Conservation (phyloP, 2,329 filamentous ascomycete genomes). For the Xylaria hypoxylon region DNA sequence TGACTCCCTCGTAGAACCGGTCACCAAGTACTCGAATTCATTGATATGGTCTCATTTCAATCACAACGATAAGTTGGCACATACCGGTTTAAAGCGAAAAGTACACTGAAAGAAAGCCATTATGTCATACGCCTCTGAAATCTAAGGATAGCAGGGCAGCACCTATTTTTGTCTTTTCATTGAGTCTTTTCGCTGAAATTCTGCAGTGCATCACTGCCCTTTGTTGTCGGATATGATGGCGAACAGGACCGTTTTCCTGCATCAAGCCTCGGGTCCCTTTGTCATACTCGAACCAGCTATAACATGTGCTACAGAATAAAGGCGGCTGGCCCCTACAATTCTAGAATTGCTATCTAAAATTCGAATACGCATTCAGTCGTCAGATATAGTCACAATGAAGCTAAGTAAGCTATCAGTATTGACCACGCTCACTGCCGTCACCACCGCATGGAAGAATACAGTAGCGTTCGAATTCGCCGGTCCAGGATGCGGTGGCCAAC, state of each 20-base stretch:
- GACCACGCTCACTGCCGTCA: background rate
- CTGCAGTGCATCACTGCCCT: background rate
- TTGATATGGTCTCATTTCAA: background rate
- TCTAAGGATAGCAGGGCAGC: background rate
- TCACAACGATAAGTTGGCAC: background rate
- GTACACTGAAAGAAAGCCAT: background rate
- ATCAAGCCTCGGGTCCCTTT: background rate
- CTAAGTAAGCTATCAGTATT: constrained; percentile 9
- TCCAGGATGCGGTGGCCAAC: background rate
- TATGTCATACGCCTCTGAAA: background rate
- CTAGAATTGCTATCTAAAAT: background rate
- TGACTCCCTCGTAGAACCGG: background rate
- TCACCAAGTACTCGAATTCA: background rate
- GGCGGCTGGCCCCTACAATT: background rate
- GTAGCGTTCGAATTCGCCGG: constrained; percentile 27
- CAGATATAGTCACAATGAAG: background rate
- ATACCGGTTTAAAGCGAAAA: background rate
- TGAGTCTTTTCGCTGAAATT: background rate
- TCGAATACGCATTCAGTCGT: too few species aligned
- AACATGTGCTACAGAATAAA: background rate
- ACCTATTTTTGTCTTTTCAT: background rate
- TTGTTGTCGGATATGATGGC: background rate
- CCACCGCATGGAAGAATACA: constrained; percentile 10
- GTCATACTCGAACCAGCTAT: background rate
- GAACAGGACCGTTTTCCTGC: too few species aligned